Conservation (phyloP, 495 filamentous ascomycete genomes). For the Penicillium mononematosum region DNA sequence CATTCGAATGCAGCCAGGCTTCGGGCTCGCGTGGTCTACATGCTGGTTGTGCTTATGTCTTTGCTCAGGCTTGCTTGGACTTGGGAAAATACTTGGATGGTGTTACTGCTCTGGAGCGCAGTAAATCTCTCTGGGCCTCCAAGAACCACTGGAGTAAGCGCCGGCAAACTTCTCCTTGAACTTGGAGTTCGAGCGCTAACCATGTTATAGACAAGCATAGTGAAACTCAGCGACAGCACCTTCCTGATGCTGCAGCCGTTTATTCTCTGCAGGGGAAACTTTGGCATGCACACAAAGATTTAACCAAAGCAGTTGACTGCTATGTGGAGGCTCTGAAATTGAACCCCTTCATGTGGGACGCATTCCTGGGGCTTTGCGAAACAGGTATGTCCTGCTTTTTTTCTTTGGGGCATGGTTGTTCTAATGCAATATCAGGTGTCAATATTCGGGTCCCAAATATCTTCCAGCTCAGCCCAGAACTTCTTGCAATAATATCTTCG, state of each 20-base stretch:
- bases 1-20: conserved; percentile 67
- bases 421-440: conserved; percentile 57
- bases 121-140: conserved; percentile 65
- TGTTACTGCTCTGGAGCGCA: conserved; percentile 73
- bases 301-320: conserved; percentile 73
- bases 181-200: conserved; percentile 1
- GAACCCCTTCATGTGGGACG: conserved; percentile 99
- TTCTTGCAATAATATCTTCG: conserved; percentile 50
- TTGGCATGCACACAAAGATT: conserved; percentile 75
- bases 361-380: conserved; percentile 77
- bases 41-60: conserved; percentile 86
- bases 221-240: conserved; percentile 60
- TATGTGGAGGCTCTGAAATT: conserved; percentile 85
- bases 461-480: conserved; percentile 73
- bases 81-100: conserved; percentile 78
- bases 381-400: conserved; percentile 49
- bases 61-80: conserved; percentile 81
- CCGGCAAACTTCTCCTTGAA: conserved; percentile 8
- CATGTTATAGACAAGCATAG: conserved; percentile 59
- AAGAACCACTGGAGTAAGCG: conserved; percentile 69
- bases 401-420: conserved; percentile 9
- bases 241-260: conserved; percentile 82
- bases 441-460: conserved; percentile 77
- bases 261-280: conserved; percentile 83
- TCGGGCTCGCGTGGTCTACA: conserved; percentile 65